Evolutionary conservation across 2,329 filamentous ascomycete species (phyloP).

Genomic region (Claviceps sp.): DNA sequence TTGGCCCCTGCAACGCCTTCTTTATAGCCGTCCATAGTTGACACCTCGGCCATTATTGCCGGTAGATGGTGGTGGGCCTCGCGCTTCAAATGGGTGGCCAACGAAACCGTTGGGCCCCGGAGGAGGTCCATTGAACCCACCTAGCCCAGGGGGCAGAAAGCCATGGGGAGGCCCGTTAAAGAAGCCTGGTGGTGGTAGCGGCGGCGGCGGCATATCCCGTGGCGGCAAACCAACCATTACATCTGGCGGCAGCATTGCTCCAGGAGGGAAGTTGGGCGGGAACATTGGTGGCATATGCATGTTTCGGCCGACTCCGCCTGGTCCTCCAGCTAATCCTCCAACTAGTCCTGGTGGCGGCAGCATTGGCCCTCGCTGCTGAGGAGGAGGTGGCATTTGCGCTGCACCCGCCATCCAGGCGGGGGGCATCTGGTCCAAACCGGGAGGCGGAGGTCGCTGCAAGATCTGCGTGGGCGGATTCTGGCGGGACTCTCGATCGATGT

Average conservation of each 20-base stretch:
- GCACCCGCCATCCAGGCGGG: constrained; percentile 37
- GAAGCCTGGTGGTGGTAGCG: constrained; percentile 46
- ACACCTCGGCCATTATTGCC: constrained; percentile 27
- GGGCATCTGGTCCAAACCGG: constrained; percentile 47
- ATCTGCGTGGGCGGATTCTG: constrained; percentile 49
- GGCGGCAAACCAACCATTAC: constrained; percentile 35
- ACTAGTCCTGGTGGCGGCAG: constrained; percentile 47
- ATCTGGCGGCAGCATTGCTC: constrained; percentile 32
- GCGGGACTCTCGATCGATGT: constrained; percentile 32
- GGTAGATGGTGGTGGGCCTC: constrained; percentile 37
- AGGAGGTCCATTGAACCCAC: constrained; percentile 40
- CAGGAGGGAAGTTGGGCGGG: constrained; percentile 46
- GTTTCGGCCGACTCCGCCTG: constrained; percentile 20
- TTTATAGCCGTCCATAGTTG: constrained; percentile 19
- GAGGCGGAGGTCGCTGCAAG: constrained; percentile 47
- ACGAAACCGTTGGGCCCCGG: constrained; percentile 32
- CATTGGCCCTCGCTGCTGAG: constrained; percentile 34
- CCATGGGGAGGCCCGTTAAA: constrained; percentile 36
- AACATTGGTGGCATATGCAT: constrained; percentile 46
- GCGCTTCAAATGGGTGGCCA: constrained; percentile 38
- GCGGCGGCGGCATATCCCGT: constrained; percentile 38
- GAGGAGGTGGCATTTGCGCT: constrained; percentile 30
- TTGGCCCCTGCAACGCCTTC: neutral
- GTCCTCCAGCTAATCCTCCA: constrained; percentile 18
- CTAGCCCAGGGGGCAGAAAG: constrained; percentile 42